phyloP scores from a whole-genome alignment of 768 basidiomycete genomes.

The Asterophora parasitica region DNA sequence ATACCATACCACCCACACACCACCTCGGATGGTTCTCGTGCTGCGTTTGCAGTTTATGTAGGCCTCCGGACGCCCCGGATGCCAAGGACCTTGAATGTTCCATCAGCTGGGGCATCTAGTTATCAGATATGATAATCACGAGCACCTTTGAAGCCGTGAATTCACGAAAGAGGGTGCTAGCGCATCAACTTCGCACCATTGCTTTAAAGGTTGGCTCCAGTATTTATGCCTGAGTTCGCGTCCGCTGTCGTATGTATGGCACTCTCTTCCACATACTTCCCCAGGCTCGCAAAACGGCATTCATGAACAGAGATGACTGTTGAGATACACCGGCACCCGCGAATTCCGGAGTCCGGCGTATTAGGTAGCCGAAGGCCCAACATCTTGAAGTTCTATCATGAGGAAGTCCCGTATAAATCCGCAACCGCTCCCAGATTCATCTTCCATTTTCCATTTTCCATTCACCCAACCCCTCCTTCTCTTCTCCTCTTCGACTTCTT shows the following conservation, averaged over 20 bases:
- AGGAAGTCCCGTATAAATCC: conserved; percentile 13
- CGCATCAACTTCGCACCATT: too few relatives aligned
- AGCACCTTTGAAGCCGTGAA: neutral
- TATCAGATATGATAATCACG: too few relatives aligned
- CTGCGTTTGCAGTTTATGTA: too few relatives aligned
- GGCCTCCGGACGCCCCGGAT: too few relatives aligned
- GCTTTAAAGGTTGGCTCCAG: too few relatives aligned
- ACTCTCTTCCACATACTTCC: neutral
- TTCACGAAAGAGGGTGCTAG: too few relatives aligned
- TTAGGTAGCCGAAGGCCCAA: conserved; percentile 9
- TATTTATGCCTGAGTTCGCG: neutral
- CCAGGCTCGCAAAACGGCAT: too few relatives aligned
- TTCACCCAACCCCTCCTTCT: neutral
- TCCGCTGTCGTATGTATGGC: neutral
- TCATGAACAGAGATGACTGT: too few relatives aligned
- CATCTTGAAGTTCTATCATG: too few relatives aligned
- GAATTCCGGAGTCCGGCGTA: conserved; percentile 5
- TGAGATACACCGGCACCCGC: neutral
- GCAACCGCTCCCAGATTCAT: neutral
- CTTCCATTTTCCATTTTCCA: neutral
- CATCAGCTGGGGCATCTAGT: too few relatives aligned
- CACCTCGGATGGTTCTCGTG: neutral
- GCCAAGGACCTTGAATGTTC: too few relatives aligned
- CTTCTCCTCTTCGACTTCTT: conserved; percentile 2
- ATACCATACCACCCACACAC: conserved; percentile 12